Conservation (phyloP, 805 yeast genomes). For the Metschnikowia lochheadii region DNA sequence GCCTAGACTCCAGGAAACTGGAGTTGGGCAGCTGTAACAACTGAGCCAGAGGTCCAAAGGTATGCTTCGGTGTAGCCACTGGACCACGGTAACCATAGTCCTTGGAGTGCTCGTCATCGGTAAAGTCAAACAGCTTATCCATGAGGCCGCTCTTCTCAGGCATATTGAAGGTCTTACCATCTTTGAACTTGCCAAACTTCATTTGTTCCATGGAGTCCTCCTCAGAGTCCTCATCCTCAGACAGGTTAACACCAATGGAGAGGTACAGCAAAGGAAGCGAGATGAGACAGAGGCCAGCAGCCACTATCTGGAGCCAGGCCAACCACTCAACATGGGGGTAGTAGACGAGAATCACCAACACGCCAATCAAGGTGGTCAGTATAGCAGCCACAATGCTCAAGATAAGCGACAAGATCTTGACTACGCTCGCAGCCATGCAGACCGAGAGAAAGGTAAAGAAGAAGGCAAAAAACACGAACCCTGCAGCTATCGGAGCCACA, state of each 20-base stretch:
- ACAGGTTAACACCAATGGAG: slow-evolving; percentile 26
- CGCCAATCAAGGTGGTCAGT: slow-evolving; percentile 50
- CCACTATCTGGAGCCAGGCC: slow-evolving; percentile 68
- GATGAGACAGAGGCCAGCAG: slow-evolving; percentile 54
- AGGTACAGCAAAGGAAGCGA: slow-evolving; percentile 47
- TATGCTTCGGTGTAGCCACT: background rate
- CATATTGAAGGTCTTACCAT: background rate
- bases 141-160: background rate
- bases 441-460: slow-evolving; percentile 24
- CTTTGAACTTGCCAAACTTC: slow-evolving; percentile 12
- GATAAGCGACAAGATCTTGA: slow-evolving; percentile 38
- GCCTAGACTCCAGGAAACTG: slow-evolving; percentile 29
- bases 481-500: slow-evolving; percentile 64
- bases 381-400: slow-evolving; percentile 49
- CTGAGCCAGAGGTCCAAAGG: background rate
- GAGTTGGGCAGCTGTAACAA: slow-evolving; percentile 13
- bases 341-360: slow-evolving; percentile 54
- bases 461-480: slow-evolving; percentile 45
- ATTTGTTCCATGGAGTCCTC: slow-evolving; percentile 18
- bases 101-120: slow-evolving; percentile 7
- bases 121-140: slow-evolving; percentile 3
- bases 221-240: slow-evolving; percentile 14
- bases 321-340: slow-evolving; percentile 67
- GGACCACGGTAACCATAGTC: slow-evolving; percentile 14
- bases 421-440: slow-evolving; percentile 20